Evolutionary conservation across 352 stramenopile species (phyloP).

Genomic region (Pythium pyrilobum): DNA sequence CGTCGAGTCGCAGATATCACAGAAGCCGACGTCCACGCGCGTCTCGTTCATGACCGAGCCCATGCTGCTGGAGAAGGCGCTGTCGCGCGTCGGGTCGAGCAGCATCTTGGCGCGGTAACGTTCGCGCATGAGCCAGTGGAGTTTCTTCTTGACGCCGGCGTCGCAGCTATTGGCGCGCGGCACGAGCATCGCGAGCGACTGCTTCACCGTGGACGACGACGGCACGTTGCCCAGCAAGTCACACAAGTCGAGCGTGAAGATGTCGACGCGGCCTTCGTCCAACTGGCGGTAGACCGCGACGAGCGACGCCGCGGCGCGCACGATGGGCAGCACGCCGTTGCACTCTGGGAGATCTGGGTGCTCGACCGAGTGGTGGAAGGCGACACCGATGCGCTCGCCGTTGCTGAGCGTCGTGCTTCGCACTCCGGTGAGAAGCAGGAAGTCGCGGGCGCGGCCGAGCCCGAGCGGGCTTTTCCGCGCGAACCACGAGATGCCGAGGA

Average conservation of each 20-base stretch:
- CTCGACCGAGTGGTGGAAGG: constrained; percentile 40
- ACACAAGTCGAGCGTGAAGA: constrained; percentile 36
- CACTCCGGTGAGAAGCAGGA: background rate
- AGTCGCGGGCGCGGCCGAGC: background rate
- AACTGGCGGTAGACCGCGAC: constrained; percentile 41
- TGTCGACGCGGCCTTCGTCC: constrained; percentile 28
- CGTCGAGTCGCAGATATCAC: constrained; percentile 5
- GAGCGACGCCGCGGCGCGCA: constrained; percentile 35
- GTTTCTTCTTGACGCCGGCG: constrained; percentile 38
- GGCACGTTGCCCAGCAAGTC: background rate
- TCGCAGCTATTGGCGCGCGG: constrained; percentile 9
- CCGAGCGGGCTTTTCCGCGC: background rate
- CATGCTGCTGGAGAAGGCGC: background rate
- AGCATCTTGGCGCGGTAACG: background rate
- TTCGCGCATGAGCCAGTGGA: constrained; percentile 36
- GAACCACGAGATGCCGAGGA: background rate
- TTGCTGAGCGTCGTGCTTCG: background rate
- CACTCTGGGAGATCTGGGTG: constrained; percentile 32
- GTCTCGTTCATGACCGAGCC: background rate
- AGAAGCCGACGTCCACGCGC: background rate
- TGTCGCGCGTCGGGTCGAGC: background rate
- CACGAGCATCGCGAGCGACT: constrained; percentile 25
- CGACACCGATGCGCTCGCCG: constrained; percentile 42
- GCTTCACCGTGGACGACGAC: background rate
- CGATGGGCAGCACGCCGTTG: constrained; percentile 20